These are phyloP conservation scores for Medicago lupulina DNA, from an alignment of 306 rosid genomes.

Conservation along the genomic window DNA sequence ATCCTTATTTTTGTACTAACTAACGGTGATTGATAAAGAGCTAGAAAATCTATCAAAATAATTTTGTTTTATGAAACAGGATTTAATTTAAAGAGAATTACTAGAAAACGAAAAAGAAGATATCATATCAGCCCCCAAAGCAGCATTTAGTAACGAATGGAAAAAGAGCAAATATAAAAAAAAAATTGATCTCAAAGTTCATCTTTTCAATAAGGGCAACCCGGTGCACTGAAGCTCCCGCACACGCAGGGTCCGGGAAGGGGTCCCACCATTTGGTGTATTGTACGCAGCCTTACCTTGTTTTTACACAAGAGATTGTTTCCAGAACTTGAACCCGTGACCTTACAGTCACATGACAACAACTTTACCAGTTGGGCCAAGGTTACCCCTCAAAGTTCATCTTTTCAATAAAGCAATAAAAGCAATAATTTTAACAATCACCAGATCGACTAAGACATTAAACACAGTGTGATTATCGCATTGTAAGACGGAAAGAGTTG, in stretches of 20 bases:
- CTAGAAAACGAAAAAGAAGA: background rate
- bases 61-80: slow-evolving; percentile 1
- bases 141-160: slow-evolving; percentile 13
- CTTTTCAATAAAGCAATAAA: slow-evolving; percentile 9
- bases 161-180: background rate
- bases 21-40: background rate
- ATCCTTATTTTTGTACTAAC: no score
- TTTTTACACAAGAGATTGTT: no score
- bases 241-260: no score
- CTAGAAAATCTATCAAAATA: background rate
- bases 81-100: background rate
- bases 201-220: background rate
- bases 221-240: no score
- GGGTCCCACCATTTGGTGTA: no score
- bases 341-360: no score
- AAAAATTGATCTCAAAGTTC: background rate
- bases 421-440: slow-evolving; percentile 43
- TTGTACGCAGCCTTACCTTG: no score
- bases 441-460: slow-evolving; percentile 87
- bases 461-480: slow-evolving; percentile 74
- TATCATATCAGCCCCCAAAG: slow-evolving; percentile 19
- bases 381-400: background rate
- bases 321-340: no score
- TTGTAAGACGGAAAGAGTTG: slow-evolving; percentile 68
- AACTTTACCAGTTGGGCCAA: no score